Evolutionary conservation across 345 rosid genomes (phyloP).

Genomic region (Turnera subulata): DNA sequence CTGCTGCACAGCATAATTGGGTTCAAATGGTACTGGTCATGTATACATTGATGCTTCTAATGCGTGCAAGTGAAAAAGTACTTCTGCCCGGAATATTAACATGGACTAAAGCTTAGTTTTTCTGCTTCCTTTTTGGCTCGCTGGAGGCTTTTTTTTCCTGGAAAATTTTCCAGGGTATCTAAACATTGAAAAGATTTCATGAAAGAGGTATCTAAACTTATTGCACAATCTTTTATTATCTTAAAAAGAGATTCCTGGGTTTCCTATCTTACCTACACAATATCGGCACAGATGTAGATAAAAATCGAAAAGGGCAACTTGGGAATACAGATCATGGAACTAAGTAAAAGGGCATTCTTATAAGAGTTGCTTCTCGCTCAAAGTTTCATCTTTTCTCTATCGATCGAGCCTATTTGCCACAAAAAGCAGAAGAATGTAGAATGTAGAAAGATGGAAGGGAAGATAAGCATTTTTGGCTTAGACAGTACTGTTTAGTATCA

Average conservation of each 20-base stretch:
- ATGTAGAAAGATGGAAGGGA: slow-evolving; percentile 2
- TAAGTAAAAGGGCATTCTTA: not conserved
- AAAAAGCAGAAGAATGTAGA: slow-evolving; percentile 22
- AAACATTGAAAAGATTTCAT: slow-evolving; percentile 12
- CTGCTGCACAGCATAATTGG: too few species aligned
- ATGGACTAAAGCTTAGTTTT: not conserved
- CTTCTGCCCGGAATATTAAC: too few species aligned
- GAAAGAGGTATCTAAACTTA: slow-evolving; percentile 10
- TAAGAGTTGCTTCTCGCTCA: slow-evolving; percentile 10
- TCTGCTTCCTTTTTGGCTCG: not conserved
- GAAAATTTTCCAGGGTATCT: slow-evolving; percentile 11
- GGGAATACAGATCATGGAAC: not conserved
- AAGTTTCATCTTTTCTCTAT: not conserved
- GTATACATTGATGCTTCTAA: too few species aligned
- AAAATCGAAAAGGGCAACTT: not conserved
- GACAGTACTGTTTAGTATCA: slow-evolving; percentile 18
- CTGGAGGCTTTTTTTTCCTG: not conserved
- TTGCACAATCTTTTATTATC: slow-evolving; percentile 22
- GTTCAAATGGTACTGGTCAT: too few species aligned
- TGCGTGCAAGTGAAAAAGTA: too few species aligned
- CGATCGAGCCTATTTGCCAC: slow-evolving; percentile 17
- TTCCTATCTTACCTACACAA: not conserved
- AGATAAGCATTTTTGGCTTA: slow-evolving; percentile 4
- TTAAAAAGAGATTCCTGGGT: slow-evolving; percentile 15
- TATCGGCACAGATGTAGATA: not conserved